Percentiles rank a stretch among this genome's conserved stretches.
These are phyloP conservation scores for Psilocybe cyanescens DNA, from an alignment of 768 basidiomycete species.

Conservation along the genomic window DNA sequence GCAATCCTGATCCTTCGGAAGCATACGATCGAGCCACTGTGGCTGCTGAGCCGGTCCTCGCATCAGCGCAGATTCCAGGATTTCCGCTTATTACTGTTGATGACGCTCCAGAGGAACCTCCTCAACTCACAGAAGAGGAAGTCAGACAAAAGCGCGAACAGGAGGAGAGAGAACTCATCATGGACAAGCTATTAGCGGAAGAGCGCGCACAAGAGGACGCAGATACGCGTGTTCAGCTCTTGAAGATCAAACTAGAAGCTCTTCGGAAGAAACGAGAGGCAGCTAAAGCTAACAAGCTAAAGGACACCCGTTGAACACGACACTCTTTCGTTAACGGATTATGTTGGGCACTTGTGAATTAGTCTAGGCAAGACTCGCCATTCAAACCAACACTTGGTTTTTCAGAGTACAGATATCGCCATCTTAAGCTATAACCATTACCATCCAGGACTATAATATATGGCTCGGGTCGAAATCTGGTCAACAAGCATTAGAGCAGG, in stretches of 20 bases:
- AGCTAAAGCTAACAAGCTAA: constrained; percentile 22
- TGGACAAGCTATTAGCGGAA: constrained; percentile 85
- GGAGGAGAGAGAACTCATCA: constrained; percentile 82
- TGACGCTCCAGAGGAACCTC: constrained; percentile 28
- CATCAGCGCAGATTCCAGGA: constrained; percentile 49
- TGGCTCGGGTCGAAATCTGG: too few relatives aligned
- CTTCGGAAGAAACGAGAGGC: constrained; percentile 45
- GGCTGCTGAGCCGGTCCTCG: constrained; percentile 66
- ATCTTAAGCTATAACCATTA: too few relatives aligned
- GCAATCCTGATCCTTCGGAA: constrained; percentile 44
- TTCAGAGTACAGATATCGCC: too few relatives aligned
- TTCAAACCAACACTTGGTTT: too few relatives aligned
- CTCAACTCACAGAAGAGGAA: constrained; percentile 46
- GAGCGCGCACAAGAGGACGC: constrained; percentile 89
- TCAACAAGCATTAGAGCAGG: too few relatives aligned
- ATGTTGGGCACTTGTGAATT: too few relatives aligned
- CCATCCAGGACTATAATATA: too few relatives aligned
- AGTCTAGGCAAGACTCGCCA: too few relatives aligned
- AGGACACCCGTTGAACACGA: not conserved
- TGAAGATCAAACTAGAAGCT: constrained; percentile 70
- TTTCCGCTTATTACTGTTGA: constrained; percentile 41
- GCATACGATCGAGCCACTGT: constrained; percentile 73
- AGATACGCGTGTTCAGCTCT: constrained; percentile 67
- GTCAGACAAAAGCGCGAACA: constrained; percentile 54
- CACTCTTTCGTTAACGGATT: too few relatives aligned